Base-by-base conservation (phyloP, 2,329 filamentous ascomycete genomes). In the Tolypocladium amazonense region DNA sequence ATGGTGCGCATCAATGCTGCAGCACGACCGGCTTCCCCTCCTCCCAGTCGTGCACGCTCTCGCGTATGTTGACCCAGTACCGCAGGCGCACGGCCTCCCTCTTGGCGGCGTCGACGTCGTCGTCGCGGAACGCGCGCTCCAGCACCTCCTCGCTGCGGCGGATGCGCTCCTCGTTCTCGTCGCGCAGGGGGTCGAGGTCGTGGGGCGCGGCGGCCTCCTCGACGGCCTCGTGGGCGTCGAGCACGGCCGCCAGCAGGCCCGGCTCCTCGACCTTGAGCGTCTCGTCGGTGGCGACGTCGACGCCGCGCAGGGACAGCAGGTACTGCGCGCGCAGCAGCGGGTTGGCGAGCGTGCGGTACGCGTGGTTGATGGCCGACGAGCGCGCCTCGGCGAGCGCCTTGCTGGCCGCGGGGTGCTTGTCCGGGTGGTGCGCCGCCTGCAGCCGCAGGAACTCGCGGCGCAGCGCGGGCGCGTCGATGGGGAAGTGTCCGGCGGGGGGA, bases 51-150 rank as follows among this genome's bases (percentile, higher is more conserved):
- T 88, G 79, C 68, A 97, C 77, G 55, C 86, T 89, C 73, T 95
- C 88, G 63, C 85, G 82, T 62, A 97, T 87, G 74, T 92, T 96
- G 59, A 88, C 82, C 93, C 93, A 97, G 77, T 97, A 97, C 72
- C 91, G 80, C 76, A 97, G 74, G 72, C 83, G 80, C 1, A 96
- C 85, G 54, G 87, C 86, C 80, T 95, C 90, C 62, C 71, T 74
- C 74, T 82, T 86, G 20, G 92, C 93, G 11, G 63, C 74, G 47
- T 86, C 80, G 45, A 89, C 70, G 69, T 93, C 84, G 56, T 88
- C 88, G 11, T 72, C 67, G 62, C 76, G 79, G 70, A 97, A 93
- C 0, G 86, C 84, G 59, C 72, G 67, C 55, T 82, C 88, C 30
- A 97, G 68, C 1, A 74, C 71, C 56, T 73, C 74, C 69, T 92